These are phyloP conservation scores for Prunus padus DNA, from an alignment of 306 rosid genomes.

Conservation along the genomic window DNA sequence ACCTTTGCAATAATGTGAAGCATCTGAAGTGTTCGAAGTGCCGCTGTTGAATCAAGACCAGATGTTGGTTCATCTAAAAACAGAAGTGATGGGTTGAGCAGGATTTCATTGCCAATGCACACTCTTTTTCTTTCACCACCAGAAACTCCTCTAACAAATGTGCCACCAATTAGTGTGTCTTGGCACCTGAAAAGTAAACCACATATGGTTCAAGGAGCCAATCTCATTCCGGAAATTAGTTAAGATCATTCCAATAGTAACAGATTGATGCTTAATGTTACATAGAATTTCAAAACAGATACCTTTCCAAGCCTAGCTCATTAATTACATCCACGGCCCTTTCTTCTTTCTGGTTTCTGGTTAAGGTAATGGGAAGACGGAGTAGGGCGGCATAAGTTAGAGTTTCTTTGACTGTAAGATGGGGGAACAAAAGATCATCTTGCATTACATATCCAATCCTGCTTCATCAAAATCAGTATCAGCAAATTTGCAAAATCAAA, in stretches of 20 bases:
- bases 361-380: slow-evolving; percentile 49
- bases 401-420: slow-evolving; percentile 47
- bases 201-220: no score
- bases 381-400: slow-evolving; percentile 56
- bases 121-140: slow-evolving; percentile 68
- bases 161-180: slow-evolving; percentile 59
- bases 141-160: slow-evolving; percentile 45
- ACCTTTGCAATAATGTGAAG: slow-evolving; percentile 20
- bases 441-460: slow-evolving; percentile 53
- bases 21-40: slow-evolving; percentile 18
- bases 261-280: neutral
- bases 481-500: neutral
- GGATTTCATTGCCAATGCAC: slow-evolving; percentile 62
- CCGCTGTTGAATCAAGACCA: slow-evolving; percentile 65
- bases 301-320: slow-evolving; percentile 51
- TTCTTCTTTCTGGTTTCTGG: slow-evolving; percentile 53
- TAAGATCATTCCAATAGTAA: neutral
- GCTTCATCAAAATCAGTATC: neutral
- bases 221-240: no score
- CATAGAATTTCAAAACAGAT: neutral
- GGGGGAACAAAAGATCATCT: slow-evolving; percentile 51
- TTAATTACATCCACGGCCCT: slow-evolving; percentile 39
- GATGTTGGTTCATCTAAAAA: slow-evolving; percentile 75
- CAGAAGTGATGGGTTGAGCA: slow-evolving; percentile 52
- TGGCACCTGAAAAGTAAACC: slow-evolving; percentile 25